phyloP scores from a whole-genome alignment of 495 filamentous ascomycete genomes.

The Penicillium turbatum region DNA sequence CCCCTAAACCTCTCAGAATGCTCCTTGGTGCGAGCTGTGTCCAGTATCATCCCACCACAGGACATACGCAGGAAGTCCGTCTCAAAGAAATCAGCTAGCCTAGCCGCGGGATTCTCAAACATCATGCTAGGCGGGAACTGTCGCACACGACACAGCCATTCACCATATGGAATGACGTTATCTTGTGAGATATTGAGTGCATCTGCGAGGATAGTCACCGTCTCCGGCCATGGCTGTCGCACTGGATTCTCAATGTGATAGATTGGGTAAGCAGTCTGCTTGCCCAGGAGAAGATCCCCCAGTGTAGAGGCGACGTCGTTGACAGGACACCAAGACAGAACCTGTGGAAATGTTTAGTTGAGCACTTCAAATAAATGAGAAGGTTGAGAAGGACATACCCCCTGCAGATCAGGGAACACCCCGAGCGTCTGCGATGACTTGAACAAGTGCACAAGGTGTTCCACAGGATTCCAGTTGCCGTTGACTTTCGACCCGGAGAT shows the following conservation, averaged over 20 bases:
- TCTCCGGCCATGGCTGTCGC: conserved; percentile 44
- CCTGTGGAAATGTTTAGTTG: not conserved
- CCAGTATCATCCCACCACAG: conserved; percentile 48
- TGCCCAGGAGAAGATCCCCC: conserved; percentile 32
- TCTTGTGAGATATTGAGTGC: conserved; percentile 32
- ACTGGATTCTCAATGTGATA: conserved; percentile 57
- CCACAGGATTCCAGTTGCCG: conserved; percentile 52
- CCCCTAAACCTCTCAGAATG: conserved; percentile 35
- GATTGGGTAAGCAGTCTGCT: conserved; percentile 29
- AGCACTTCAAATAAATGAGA: not conserved
- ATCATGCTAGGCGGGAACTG: conserved; percentile 10
- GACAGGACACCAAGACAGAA: conserved; percentile 48
- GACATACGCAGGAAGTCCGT: conserved; percentile 49
- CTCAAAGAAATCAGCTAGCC: conserved; percentile 48
- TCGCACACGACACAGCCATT: conserved; percentile 46
- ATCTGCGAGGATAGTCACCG: conserved; percentile 38
- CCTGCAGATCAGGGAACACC: conserved; percentile 40
- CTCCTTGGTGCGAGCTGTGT: conserved; percentile 33
- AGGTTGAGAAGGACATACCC: conserved; percentile 7
- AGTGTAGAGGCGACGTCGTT: conserved; percentile 40
- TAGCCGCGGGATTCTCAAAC: conserved; percentile 46
- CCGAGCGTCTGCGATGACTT: conserved; percentile 49
- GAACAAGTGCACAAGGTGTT: conserved; percentile 48
- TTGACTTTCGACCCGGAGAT: conserved; percentile 45
- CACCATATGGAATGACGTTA: conserved; percentile 40